Percentiles rank a stretch among this genome's conserved stretches.
phyloP scores from a whole-genome alignment of 108 stramenopile genomes.

The Pseudonitzschia pungens region DNA sequence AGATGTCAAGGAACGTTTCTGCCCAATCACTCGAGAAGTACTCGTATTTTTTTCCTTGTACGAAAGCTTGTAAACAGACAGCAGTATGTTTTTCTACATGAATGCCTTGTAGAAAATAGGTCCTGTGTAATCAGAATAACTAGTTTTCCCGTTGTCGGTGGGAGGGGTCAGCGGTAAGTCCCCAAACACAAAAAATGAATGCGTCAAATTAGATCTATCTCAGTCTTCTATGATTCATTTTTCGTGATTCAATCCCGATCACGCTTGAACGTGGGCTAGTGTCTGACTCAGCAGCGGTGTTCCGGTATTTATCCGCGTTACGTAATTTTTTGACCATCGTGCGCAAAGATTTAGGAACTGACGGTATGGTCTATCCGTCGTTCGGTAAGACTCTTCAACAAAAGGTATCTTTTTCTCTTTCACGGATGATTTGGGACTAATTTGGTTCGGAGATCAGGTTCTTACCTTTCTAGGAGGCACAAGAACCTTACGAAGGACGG shows the following conservation, averaged over 20 bases:
- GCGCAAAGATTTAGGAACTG: not conserved
- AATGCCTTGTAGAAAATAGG: too few species aligned
- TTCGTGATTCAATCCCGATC: not conserved
- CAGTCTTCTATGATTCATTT: not conserved
- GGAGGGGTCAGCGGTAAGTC: not conserved
- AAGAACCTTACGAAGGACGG: not conserved
- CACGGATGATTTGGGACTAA: too few species aligned
- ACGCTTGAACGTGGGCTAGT: not conserved
- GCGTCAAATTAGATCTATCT: not conserved
- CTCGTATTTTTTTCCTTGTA: too few species aligned
- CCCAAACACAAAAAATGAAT: not conserved
- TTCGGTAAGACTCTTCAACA: not conserved
- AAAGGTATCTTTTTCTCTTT: not conserved
- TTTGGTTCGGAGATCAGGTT: not conserved
- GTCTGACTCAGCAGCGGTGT: not conserved
- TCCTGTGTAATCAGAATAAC: too few species aligned
- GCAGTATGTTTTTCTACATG: too few species aligned
- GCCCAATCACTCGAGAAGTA: too few species aligned
- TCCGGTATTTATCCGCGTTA: slow-evolving; percentile 2
- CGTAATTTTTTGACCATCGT: not conserved
- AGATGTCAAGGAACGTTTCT: too few species aligned
- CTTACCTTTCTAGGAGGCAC: not conserved
- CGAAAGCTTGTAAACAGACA: too few species aligned
- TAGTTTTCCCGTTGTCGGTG: too few species aligned
- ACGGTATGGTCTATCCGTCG: not conserved